Base-by-base conservation (phyloP, 306 rosid species). In the Oxytropis ochrocephala region DNA sequence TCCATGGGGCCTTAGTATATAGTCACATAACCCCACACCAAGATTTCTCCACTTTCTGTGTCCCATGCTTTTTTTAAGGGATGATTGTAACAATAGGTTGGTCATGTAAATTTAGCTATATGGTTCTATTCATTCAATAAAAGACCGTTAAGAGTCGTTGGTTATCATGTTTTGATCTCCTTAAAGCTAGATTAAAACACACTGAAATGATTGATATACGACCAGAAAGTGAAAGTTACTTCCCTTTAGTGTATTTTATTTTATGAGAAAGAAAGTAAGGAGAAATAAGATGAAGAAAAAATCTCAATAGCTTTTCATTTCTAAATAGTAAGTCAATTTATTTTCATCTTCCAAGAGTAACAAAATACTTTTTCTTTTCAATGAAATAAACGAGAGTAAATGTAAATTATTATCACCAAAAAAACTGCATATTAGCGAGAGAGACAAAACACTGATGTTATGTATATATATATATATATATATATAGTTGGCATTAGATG, bases 71-170 rank as follows among this genome's bases (percentile, higher is more conserved):
- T 60, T 73, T 57, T 41, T 53, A 33, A 30, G 39, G 63, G 70
- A 30, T 67, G 83, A 72, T 78, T 63, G 50, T 69, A 68, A 59
- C 79, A 30, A 62, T 46, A 63, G 69, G 70, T 46, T 69, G 55
- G 61, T 56, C 58, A 18, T 74, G 80, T 74, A 69, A 74, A 69
- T 66, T 57, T 57, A 63, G 43, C 51, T 56, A 57, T 59, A 44
- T 54, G 67, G 62, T 69, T 70, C 74, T 6, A 68, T 64, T 82
- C 65, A 78, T 46, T 58, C 70, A 74, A 75, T 78, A 78, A 70
- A 75, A 41, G 18, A 19, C 6, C 50, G 43, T 53, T 24, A 75
- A 41, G 55, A 10, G 14, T 62, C 13, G 49, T 33, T 67, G 46
- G 32, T 14, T 51, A 52, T 69, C 62, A 38, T 61, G 67, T 41